These are phyloP conservation scores for Pseudocercospora vitis DNA, from an alignment of 2,329 filamentous ascomycete species.

Conservation along the genomic window DNA sequence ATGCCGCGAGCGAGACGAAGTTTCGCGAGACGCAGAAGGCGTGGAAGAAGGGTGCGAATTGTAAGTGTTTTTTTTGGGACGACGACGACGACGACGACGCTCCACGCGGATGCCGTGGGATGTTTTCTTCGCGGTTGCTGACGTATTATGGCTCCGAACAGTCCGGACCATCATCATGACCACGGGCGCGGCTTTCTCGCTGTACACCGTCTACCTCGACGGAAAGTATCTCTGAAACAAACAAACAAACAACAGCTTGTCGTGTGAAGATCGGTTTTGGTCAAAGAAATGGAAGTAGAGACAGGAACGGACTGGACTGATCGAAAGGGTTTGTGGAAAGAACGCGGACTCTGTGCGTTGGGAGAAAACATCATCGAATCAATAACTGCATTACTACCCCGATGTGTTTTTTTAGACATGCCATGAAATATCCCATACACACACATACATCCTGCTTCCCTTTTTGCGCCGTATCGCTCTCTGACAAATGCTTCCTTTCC, in stretches of 20 bases:
- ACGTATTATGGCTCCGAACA: too few relatives aligned
- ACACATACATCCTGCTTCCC: too few relatives aligned
- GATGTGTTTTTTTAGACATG: constrained; percentile 5
- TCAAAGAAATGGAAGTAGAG: background rate
- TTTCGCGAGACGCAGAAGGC: constrained; percentile 31
- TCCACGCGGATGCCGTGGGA: too few relatives aligned
- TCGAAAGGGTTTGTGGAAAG: too few relatives aligned
- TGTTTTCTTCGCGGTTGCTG: too few relatives aligned
- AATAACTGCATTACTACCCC: constrained; percentile 12
- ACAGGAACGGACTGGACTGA: too few relatives aligned
- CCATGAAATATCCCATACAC: constrained; percentile 2
- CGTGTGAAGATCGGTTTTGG: background rate
- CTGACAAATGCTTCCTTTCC: constrained; percentile 2
- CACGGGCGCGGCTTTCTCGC: constrained; percentile 15
- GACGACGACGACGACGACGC: too few relatives aligned
- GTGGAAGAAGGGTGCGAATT: constrained; percentile 34
- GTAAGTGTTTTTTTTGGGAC: too few relatives aligned
- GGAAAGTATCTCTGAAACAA: constrained; percentile 11
- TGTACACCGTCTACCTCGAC: constrained; percentile 20
- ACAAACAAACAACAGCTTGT: too few relatives aligned
- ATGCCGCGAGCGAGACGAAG: constrained; percentile 33
- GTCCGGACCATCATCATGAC: constrained; percentile 32
- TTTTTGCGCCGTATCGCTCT: background rate
- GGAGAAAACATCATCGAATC: constrained; percentile 6
- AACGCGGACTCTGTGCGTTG: too few relatives aligned